Evolutionary conservation across 345 rosid species (phyloP), one percentile per base, ranked within the genome.

Genomic region (Boechera stricta): DNA sequence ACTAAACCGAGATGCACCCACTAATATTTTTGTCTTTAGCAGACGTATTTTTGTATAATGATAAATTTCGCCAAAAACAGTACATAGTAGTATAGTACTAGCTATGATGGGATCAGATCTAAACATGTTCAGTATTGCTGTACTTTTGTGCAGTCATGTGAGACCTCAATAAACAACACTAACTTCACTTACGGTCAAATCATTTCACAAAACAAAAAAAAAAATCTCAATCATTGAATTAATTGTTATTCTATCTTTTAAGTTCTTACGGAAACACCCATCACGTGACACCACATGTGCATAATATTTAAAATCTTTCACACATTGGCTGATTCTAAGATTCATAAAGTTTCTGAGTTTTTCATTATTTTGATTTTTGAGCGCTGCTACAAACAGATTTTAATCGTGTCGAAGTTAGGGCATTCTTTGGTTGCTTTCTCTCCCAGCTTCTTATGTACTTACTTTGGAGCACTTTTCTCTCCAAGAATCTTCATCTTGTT

Each of bases 241-340:
- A 13, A 16, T 6, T 53, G 7, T 41, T 69, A 67, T 18, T 51
- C 31, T 12, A 31, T 42, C n/a, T 7, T 53, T 38, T 28, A 42
- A 44, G 47, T 26, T 67, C 60, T 10, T 31, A 54, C 32, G 32
- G 51, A 66, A 63, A 56, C 58, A 74, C 9, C 32, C 44, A 4
- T 77, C 80, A 69, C 80, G 80, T 77, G 80, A 62, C 6, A 3
- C 70, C 58, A 62, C 75, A 33, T 76, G 80, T 35, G 48, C 38
- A 31, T 31, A 35, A 35, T 35, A 35, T 35, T 35, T 35, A 39
- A 48, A 57, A 32, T 59, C 44, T 16, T 26, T 9, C 35, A 26
- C 41, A 11, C 39, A 31, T 38, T 52, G 48, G 15, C 47, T 45
- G 24, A 24, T 57, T 44, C 66, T 41, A 57, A 56, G 31, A 42